These are phyloP conservation scores for Penicillium samsonianum DNA, from an alignment of 495 filamentous ascomycete species.

Conservation along the genomic window DNA sequence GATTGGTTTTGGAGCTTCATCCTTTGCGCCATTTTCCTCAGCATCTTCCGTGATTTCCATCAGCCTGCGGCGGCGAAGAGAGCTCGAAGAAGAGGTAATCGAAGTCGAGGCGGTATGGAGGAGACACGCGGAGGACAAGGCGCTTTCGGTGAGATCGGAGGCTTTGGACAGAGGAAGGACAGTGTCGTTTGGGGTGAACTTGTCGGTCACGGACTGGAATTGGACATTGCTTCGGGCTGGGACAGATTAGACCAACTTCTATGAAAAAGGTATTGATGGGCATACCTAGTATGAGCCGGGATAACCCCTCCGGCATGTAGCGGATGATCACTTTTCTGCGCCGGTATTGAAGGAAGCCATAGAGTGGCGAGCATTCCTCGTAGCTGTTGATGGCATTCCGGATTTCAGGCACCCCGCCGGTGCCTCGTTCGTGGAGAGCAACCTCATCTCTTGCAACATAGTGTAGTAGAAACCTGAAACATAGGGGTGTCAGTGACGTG, in stretches of 20 bases:
- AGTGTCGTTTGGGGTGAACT: slow-evolving; percentile 85
- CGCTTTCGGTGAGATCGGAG: slow-evolving; percentile 81
- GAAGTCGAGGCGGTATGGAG: slow-evolving; percentile 88
- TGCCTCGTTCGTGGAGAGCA: slow-evolving; percentile 73
- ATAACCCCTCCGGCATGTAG: slow-evolving; percentile 87
- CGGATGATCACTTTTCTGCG: slow-evolving; percentile 89
- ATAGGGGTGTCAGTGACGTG: slow-evolving; percentile 9
- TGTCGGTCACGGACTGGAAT: slow-evolving; percentile 81
- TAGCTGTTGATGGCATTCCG: slow-evolving; percentile 75
- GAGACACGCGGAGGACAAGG: slow-evolving; percentile 84
- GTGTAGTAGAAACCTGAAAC: slow-evolving; percentile 85
- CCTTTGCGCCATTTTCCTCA: slow-evolving; percentile 64
- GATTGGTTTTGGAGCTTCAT: slow-evolving; percentile 36
- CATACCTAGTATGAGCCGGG: slow-evolving; percentile 86
- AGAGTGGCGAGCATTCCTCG: slow-evolving; percentile 81
- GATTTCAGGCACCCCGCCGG: slow-evolving; percentile 81
- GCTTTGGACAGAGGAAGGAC: slow-evolving; percentile 69
- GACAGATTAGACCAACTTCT: slow-evolving; percentile 9
- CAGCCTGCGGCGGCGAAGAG: slow-evolving; percentile 70
- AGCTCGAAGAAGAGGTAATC: slow-evolving; percentile 82
- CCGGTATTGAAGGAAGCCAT: slow-evolving; percentile 87
- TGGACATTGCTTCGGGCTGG: slow-evolving; percentile 92
- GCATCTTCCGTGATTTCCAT: slow-evolving; percentile 88
- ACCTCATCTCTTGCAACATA: slow-evolving; percentile 89
- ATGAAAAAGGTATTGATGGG: not conserved